These are phyloP conservation scores for Penicillium olsonii DNA, from an alignment of 2,329 filamentous ascomycete genomes.

Conservation along the genomic window DNA sequence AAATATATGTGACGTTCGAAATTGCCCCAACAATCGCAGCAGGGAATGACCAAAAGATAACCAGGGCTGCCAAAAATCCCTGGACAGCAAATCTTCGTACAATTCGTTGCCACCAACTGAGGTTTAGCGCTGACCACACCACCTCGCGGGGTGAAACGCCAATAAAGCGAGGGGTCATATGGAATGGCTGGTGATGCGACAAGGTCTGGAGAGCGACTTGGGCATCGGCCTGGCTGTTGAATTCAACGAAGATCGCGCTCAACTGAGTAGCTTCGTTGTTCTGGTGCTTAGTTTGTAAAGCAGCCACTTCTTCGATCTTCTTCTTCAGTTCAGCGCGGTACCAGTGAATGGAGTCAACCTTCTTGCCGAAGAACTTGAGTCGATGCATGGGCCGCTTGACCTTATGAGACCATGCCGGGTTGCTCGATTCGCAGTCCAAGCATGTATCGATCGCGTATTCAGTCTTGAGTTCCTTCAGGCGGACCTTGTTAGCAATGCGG, in stretches of 20 bases:
- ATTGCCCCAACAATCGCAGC: slow-evolving; percentile 81
- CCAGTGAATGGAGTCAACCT: slow-evolving; percentile 90
- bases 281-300: slow-evolving; percentile 65
- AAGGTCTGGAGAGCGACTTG: slow-evolving; percentile 84
- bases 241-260: slow-evolving; percentile 86
- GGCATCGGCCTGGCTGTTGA: slow-evolving; percentile 75
- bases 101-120: slow-evolving; percentile 82
- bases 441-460: slow-evolving; percentile 23
- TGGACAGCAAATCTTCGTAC: slow-evolving; percentile 69
- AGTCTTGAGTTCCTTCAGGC: slow-evolving; percentile 59
- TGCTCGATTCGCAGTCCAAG: slow-evolving; percentile 32
- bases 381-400: slow-evolving; percentile 72
- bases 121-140: slow-evolving; percentile 81
- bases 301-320: slow-evolving; percentile 69
- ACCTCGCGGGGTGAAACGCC: slow-evolving; percentile 81
- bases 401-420: slow-evolving; percentile 29
- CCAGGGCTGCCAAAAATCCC: slow-evolving; percentile 70
- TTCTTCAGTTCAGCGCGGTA: slow-evolving; percentile 72
- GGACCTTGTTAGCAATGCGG: slow-evolving; percentile 70
- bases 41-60: slow-evolving; percentile 82
- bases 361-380: slow-evolving; percentile 71
- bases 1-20: slow-evolving; percentile 76
- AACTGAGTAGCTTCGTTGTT: slow-evolving; percentile 65
- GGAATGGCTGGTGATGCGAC: slow-evolving; percentile 79
- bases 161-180: slow-evolving; percentile 84